phyloP scores from a whole-genome alignment of 2,329 filamentous ascomycete species.

The Monosporascus sp. region DNA sequence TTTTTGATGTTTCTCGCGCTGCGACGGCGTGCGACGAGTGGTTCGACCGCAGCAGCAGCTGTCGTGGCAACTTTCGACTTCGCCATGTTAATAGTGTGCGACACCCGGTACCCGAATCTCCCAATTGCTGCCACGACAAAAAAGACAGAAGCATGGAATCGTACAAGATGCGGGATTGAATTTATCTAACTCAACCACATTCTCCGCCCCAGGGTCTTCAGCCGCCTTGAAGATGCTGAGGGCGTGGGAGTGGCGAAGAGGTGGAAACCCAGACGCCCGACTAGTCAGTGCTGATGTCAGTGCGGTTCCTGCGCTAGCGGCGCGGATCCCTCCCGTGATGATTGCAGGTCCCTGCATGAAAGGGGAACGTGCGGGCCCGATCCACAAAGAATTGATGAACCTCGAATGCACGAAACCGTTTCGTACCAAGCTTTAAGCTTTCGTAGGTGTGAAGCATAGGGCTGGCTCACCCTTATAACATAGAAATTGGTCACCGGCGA shows the following conservation, averaged over 20 bases:
- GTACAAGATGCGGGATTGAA: background rate
- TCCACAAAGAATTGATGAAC: background rate
- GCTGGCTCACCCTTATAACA: too few species aligned
- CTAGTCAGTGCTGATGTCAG: background rate
- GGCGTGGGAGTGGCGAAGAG: background rate
- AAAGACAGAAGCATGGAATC: background rate
- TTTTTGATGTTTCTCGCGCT: slow-evolving; percentile 12
- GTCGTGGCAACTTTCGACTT: background rate
- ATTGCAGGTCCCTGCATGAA: background rate
- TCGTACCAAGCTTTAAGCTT: too few species aligned
- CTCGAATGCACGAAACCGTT: too few species aligned
- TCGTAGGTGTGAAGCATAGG: too few species aligned
- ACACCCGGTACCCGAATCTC: background rate
- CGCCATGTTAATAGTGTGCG: background rate
- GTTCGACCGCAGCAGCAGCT: background rate
- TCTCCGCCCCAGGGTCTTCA: too few species aligned
- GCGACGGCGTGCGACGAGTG: slow-evolving; percentile 11
- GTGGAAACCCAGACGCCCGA: background rate
- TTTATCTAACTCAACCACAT: too few species aligned
- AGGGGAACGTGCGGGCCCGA: background rate
- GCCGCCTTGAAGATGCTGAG: background rate
- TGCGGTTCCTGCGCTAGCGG: background rate
- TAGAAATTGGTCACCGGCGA: too few species aligned
- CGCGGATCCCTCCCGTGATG: background rate
- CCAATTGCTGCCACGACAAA: background rate